phyloP scores from a whole-genome alignment of 495 filamentous ascomycete species.

The Penicillium odoratum region DNA sequence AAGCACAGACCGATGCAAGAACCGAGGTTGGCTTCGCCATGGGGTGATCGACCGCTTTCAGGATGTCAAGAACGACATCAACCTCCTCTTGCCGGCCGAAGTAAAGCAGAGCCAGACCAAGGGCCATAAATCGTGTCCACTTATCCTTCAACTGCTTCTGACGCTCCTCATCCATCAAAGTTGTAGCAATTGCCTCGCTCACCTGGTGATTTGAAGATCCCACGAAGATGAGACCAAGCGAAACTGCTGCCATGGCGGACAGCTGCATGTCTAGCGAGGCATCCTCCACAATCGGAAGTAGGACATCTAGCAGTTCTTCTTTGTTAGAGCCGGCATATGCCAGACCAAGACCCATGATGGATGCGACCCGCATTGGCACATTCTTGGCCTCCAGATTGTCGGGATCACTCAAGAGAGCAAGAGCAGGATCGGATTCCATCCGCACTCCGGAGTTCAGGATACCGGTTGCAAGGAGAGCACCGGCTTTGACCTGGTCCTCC shows the following conservation, averaged over 20 bases:
- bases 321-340: conserved; percentile 91
- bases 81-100: conserved; percentile 97
- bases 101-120: conserved; percentile 91
- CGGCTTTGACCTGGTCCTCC: conserved; percentile 87
- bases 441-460: conserved; percentile 92
- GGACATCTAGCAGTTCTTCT: conserved; percentile 73
- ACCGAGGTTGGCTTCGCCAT: conserved; percentile 90
- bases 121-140: conserved; percentile 94
- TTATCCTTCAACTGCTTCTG: conserved; percentile 89
- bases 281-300: conserved; percentile 85
- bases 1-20: conserved; percentile 92
- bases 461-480: conserved; percentile 84
- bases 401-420: conserved; percentile 78
- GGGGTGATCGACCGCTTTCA: conserved; percentile 93
- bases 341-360: conserved; percentile 94
- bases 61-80: conserved; percentile 88
- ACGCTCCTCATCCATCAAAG: conserved; percentile 87
- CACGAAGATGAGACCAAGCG: conserved; percentile 88
- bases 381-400: conserved; percentile 77
- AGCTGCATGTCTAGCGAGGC: conserved; percentile 85
- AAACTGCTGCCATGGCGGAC: conserved; percentile 92
- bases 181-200: conserved; percentile 83
- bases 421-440: conserved; percentile 79
- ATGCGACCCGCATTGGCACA: conserved; percentile 69
- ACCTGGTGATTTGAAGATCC: conserved; percentile 88